Percentiles rank a stretch among this genome's conserved stretches.
These are phyloP conservation scores for Trametes polyzona DNA, from an alignment of 1,284 basidiomycete species.

Conservation along the genomic window DNA sequence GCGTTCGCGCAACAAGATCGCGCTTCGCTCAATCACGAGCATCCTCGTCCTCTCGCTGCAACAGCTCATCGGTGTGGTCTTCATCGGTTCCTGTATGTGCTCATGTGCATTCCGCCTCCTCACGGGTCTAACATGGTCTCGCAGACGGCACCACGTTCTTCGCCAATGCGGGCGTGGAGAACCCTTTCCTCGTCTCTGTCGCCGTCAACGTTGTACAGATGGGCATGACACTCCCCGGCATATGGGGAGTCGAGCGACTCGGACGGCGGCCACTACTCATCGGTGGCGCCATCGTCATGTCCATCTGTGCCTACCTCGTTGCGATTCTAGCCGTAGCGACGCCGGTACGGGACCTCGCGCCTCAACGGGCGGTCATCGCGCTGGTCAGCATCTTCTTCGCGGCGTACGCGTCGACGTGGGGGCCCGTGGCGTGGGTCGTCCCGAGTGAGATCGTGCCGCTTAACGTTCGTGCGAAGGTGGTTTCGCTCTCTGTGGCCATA, in stretches of 20 bases:
- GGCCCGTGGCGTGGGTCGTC: constrained; percentile 77
- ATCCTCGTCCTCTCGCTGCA: neutral
- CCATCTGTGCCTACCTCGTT: neutral
- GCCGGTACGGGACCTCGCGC: neutral
- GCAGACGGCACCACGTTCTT: constrained; percentile 1
- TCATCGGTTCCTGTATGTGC: neutral
- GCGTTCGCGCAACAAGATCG: neutral
- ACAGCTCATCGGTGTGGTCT: neutral
- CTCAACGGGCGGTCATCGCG: neutral
- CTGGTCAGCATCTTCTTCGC: neutral
- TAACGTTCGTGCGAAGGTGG: neutral
- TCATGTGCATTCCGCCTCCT: neutral
- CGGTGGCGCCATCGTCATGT: neutral
- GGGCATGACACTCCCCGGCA: constrained; percentile 1
- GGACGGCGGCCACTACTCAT: neutral
- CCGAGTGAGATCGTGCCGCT: constrained; percentile 64
- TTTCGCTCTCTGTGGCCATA: neutral
- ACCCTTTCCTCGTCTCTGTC: neutral
- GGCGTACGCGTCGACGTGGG: constrained; percentile 58
- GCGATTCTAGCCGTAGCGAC: neutral
- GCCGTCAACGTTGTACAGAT: neutral
- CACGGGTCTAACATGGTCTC: neutral
- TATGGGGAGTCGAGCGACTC: neutral
- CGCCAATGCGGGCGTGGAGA: neutral
- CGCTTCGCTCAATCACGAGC: neutral